Evolutionary conservation across 495 filamentous ascomycete genomes (phyloP), one percentile per base, ranked within the genome.

Genomic region (Aspergillus diversus): DNA sequence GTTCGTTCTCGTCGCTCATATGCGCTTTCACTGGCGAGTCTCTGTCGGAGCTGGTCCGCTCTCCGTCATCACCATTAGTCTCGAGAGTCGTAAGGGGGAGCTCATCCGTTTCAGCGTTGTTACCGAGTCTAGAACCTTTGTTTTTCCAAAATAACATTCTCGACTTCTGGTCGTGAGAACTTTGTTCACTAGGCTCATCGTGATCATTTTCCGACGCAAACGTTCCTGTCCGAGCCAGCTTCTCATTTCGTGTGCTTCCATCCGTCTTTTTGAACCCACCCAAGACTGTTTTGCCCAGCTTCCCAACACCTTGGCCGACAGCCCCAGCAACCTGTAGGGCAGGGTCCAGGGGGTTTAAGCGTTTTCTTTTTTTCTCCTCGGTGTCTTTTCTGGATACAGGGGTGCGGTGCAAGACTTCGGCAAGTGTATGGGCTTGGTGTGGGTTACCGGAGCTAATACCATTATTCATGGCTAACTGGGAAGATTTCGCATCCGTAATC

Each of bases 401-500:
- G 21, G 56, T 43, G 39, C 61, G 60, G 21, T 82, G 80, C 33
- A 92, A 73, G n/a, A 84, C 82, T 51, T 92, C 89, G 15, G 81
- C 81, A 9, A 95, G 70, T 5, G 87, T 89, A 59, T 93, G 90
- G 3, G 86, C 89, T 65, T 95, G 84, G 62, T 96, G 89, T 60
- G 91, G 91, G 62, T 93, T 83, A 55, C 92, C 94, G n/a, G 90
- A 87, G 69, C 88, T 95, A 60, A 93, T 71, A 60, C 96, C 96
- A 57, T 82, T 77, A 27, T 82, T 85, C 66, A 89, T 84, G 9
- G 87, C 90, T 54, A 90, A 79, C 35, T 82, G 74, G 39, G 85
- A 77, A 33, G 86, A 89, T 52, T 52, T 63, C 6, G 60, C 33
- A 51, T 57, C 53, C 13, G 60, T 39, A 11, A 15, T 16, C n/a